Base-by-base conservation (phyloP, 179 eudicot genomes). In the Drosera spatulata region DNA sequence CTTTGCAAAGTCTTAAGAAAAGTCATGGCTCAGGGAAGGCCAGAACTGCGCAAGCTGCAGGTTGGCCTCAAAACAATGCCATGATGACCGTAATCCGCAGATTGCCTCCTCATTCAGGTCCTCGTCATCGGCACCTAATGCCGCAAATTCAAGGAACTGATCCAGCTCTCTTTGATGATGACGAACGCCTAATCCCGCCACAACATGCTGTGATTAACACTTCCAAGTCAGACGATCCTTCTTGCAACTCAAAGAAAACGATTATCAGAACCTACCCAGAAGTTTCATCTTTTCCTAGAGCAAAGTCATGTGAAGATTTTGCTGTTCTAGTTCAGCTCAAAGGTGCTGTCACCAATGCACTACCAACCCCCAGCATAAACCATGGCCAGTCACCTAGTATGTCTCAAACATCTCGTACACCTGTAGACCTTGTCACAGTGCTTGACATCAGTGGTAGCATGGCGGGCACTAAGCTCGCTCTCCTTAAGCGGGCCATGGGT, bases 391-490 rank as follows among this genome's bases (percentile, higher is more conserved):
- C 13, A 53, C 67, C 59, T 2, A 41, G 6, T 41, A 41, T 59
- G 12, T 56, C 73, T 58, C 77, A 43, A 44, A 58, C 67, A 7
- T 46, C 81, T 14, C 87, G 91, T 42, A 77, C 83, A 3, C 82
- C 85, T 1, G 68, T 85, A 37, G 91, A 82, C 61, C 87, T 85
- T 48, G 85, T 85, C 12, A 82, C 91, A 7, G 77, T 82, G 52
- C 85, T 85, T 44, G 91, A 85, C 67, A 64, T 80, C 46, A 85
- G 91, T 71, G 91, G 91, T 47, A 85, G 91, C 71, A 85, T 85
- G 91, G 75, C 82, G 6, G 91, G 91, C 38, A 75, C 87, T 10
- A 85, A 85, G 68, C 83, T 85, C 40, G 83, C 87, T 4, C 74
- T 85, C 55, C 71, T 85, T 3, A 85, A 85, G 65, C 74, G 79